These are phyloP conservation scores for Puccinia coronata DNA, from an alignment of 1,284 basidiomycete species.

Conservation along the genomic window DNA sequence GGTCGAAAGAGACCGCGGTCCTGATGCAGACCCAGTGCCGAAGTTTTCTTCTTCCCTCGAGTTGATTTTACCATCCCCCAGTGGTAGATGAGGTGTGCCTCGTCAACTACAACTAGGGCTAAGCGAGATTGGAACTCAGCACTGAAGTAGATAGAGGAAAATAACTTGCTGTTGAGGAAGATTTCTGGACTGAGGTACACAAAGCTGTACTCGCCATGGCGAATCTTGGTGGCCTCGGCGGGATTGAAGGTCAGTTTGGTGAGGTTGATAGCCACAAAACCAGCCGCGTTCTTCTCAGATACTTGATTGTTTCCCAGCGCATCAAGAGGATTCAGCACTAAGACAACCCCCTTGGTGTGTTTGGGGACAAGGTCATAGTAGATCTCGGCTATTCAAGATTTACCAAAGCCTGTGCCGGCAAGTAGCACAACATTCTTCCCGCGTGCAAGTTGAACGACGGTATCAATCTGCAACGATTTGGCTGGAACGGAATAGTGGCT, in stretches of 20 bases:
- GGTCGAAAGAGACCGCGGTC: slow-evolving; percentile 21
- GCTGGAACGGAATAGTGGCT: no score
- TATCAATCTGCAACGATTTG: neutral
- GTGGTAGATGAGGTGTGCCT: no score
- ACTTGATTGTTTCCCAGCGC: neutral
- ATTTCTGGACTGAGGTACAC: neutral
- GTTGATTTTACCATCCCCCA: neutral
- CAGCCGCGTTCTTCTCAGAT: neutral
- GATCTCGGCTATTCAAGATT: neutral
- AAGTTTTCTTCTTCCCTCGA: neutral
- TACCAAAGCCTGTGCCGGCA: neutral
- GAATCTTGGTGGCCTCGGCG: neutral
- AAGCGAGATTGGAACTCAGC: neutral
- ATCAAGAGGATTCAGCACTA: neutral
- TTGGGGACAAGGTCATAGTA: neutral
- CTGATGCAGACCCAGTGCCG: neutral
- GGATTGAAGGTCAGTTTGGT: neutral
- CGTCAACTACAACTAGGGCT: neutral
- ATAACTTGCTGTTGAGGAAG: neutral
- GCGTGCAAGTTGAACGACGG: neutral
- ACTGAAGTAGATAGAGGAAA: neutral
- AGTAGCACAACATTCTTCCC: neutral
- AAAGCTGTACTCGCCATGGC: neutral
- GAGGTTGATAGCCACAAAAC: neutral
- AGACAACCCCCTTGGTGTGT: neutral